Evolutionary conservation across 768 basidiomycete species (phyloP).

Genomic region (Rossbeevera mucosa): DNA sequence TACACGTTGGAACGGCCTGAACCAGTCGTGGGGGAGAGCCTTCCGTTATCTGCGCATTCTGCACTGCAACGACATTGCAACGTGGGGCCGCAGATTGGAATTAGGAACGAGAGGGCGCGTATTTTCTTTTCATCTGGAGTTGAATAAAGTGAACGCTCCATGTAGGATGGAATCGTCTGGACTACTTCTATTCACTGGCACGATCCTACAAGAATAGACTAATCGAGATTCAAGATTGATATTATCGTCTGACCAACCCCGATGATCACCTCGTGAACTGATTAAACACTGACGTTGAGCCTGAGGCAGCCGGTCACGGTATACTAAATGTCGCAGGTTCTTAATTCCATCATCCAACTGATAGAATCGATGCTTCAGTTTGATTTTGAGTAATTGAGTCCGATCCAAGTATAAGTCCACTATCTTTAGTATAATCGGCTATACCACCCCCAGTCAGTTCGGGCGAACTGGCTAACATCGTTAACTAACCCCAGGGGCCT

Average conservation of each 20-base stretch:
- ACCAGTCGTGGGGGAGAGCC: not conserved
- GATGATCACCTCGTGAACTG: too few species aligned
- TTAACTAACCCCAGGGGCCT: too few species aligned
- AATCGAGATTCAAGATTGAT: not conserved
- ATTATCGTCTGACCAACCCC: not conserved
- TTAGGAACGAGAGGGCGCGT: not conserved
- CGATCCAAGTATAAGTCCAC: not conserved
- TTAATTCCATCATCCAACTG: not conserved
- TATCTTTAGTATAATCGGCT: too few species aligned
- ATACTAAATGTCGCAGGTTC: not conserved
- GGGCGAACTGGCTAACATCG: too few species aligned
- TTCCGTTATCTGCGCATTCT: not conserved
- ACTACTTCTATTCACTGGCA: not conserved
- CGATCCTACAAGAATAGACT: not conserved
- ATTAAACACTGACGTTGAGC: too few species aligned
- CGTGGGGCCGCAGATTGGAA: not conserved
- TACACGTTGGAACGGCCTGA: not conserved
- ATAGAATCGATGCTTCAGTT: not conserved
- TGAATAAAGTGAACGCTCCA: not conserved
- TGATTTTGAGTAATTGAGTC: not conserved
- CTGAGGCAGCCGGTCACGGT: not conserved
- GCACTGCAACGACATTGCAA: not conserved
- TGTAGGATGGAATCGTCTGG: not conserved
- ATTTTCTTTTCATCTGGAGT: not conserved
- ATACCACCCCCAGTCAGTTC: too few species aligned